These are phyloP conservation scores for Globisporangium paddicum DNA, from an alignment of 352 stramenopile genomes.

Conservation along the genomic window DNA sequence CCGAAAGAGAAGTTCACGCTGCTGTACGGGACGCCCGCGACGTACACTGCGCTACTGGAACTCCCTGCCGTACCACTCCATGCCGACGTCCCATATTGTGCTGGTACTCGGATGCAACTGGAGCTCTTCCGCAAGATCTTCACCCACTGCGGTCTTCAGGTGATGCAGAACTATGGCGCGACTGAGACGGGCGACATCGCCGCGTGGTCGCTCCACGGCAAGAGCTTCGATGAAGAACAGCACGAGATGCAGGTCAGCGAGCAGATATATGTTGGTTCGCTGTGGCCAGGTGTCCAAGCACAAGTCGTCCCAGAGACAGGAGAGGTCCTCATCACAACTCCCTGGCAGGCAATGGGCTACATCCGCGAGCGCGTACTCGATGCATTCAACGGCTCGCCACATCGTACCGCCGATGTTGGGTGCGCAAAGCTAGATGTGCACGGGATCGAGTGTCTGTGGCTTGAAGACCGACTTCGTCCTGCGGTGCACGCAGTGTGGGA, in stretches of 20 bases:
- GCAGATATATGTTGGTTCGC: slow-evolving; percentile 50
- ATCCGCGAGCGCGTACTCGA: slow-evolving; percentile 45
- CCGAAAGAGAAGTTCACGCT: slow-evolving; percentile 35
- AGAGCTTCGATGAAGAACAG: slow-evolving; percentile 32
- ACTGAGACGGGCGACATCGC: slow-evolving; percentile 83
- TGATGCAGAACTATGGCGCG: slow-evolving; percentile 88
- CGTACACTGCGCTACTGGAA: slow-evolving; percentile 62
- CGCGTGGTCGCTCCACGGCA: slow-evolving; percentile 52
- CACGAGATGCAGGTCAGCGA: slow-evolving; percentile 32
- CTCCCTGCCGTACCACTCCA: slow-evolving; percentile 45
- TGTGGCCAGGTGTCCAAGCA: slow-evolving; percentile 67
- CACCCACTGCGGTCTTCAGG: slow-evolving; percentile 46
- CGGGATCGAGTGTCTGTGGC: slow-evolving; percentile 49
- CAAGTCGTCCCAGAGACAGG: slow-evolving; percentile 30
- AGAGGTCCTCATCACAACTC: slow-evolving; percentile 73
- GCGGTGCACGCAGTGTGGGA: slow-evolving; percentile 27
- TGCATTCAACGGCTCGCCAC: slow-evolving; percentile 28
- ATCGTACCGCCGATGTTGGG: slow-evolving; percentile 63
- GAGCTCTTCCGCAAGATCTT: slow-evolving; percentile 50
- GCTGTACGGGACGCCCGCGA: slow-evolving; percentile 77
- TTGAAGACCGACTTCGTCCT: slow-evolving; percentile 58
- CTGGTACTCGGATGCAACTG: slow-evolving; percentile 51
- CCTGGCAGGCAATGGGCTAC: slow-evolving; percentile 79
- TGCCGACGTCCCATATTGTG: slow-evolving; percentile 69
- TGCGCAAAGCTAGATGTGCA: slow-evolving; percentile 11